Percentiles rank a stretch among this genome's conserved stretches.
phyloP scores from a whole-genome alignment of 139 green algal genomes.

The Chlorella sp. region DNA sequence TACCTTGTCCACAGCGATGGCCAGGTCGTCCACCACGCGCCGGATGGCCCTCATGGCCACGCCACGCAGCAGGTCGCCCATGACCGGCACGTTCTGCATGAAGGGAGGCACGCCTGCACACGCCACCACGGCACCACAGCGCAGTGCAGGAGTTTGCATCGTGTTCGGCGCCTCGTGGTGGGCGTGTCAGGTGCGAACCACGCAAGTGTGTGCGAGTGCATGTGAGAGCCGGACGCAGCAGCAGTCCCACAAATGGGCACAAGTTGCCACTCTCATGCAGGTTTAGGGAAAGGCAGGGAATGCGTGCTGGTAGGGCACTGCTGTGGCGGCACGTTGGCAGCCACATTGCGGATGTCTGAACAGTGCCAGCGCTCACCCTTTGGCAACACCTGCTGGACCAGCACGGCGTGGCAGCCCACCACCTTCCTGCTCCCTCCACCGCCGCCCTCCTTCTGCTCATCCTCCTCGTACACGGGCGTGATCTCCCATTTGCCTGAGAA shows the following conservation, averaged over 20 bases:
- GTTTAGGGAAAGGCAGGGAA: too few species aligned
- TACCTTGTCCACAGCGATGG: conserved; percentile 27
- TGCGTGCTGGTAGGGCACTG: too few species aligned
- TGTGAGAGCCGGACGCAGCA: background rate
- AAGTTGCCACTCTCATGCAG: too few species aligned
- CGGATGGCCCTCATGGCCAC: conserved; percentile 30
- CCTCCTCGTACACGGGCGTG: conserved; percentile 2
- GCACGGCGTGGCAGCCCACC: conserved; percentile 20
- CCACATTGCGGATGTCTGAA: too few species aligned
- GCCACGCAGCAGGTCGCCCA: conserved; percentile 29
- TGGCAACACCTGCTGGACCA: conserved; percentile 38
- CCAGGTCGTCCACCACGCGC: conserved; percentile 33
- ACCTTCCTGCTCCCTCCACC: conserved; percentile 7
- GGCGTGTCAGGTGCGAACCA: background rate
- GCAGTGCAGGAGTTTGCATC: background rate
- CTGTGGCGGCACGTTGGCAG: too few species aligned
- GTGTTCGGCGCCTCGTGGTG: background rate
- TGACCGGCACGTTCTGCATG: conserved; percentile 27
- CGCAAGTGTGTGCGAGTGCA: background rate
- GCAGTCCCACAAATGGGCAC: background rate
- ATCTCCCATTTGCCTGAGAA: conserved; percentile 31
- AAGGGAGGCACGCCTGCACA: conserved; percentile 27
- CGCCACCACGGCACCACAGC: background rate
- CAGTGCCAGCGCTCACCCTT: too few species aligned
- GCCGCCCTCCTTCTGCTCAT: background rate